Base-by-base conservation (phyloP, 495 filamentous ascomycete genomes). In the Tuber calosporum region DNA sequence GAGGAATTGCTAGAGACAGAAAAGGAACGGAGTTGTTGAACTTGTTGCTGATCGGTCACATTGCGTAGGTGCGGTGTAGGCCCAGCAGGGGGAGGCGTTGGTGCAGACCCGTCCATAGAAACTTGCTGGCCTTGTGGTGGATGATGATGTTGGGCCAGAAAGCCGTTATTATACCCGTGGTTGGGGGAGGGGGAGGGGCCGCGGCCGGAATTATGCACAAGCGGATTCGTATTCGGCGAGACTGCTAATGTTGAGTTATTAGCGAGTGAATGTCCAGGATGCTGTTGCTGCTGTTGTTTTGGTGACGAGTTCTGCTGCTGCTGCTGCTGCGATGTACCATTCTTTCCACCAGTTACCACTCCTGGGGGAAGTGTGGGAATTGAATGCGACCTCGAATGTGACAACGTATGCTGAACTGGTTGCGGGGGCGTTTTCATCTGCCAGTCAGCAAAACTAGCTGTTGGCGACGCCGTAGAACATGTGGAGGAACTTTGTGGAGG, bases 361-460 rank as follows among this genome's bases (percentile, higher is more conserved):
- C 76, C 75, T 22, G 74, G 74, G 76, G 76, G 76, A 39, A 73
- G 76, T 70, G 76, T 77, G 53, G 76, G 75, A 66, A 78, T 70
- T 71, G 76, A 78, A 75, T 78, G 76, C 66, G 76, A 78, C 70
- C 76, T 77, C 67, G 76, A 75, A 69, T 78, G 76, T 68, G 76
- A 78, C 77, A 78, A 41, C 71, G 76, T 77, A 78, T 78, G 76
- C 75, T 78, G 76, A 38, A 78, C 69, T 37, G 76, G 70, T 70
- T 77, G 76, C 70, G 76, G 76, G 74, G 75, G 76, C 76, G 76
- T 77, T 78, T 78, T 78, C 76, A 78, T 73, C 66, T 73, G 74
- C 76, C 76, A 77, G 53, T 62, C 53, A 26, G 53, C 53, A 78
- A 77, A 78, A 73, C 67, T 45, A 77, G 75, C 42, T 48, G 70